phyloP scores from a whole-genome alignment of 2,329 filamentous ascomycete genomes.

The Helicocarpus griseus region DNA sequence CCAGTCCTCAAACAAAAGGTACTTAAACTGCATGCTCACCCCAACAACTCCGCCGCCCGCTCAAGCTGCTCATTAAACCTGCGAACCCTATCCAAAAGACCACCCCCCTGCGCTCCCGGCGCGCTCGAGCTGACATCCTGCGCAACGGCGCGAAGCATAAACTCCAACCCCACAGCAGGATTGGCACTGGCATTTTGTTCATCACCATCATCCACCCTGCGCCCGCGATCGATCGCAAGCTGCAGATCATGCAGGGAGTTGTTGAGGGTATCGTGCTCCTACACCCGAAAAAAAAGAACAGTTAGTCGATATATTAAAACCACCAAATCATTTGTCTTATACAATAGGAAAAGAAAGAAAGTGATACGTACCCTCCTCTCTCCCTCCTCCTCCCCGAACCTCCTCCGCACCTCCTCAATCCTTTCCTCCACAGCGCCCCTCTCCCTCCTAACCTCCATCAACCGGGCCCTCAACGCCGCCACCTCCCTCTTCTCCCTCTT shows the following conservation, averaged over 20 bases:
- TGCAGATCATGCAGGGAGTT: slow-evolving; percentile 34
- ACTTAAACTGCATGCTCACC: too few species aligned
- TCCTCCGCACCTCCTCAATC: slow-evolving; percentile 39
- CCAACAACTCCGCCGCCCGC: slow-evolving; percentile 5
- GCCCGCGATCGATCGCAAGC: slow-evolving; percentile 30
- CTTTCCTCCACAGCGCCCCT: slow-evolving; percentile 41
- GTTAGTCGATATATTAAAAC: slow-evolving; percentile 1
- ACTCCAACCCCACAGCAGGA: slow-evolving; percentile 28
- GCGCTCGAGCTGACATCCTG: slow-evolving; percentile 31
- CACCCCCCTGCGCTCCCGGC: slow-evolving; percentile 31
- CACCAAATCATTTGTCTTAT: background rate
- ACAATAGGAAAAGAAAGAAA: background rate
- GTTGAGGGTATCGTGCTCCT: slow-evolving; percentile 33
- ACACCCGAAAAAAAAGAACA: too few species aligned
- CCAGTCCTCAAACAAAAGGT: background rate
- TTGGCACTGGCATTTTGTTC: slow-evolving; percentile 1
- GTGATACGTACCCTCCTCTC: slow-evolving; percentile 23
- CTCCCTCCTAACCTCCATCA: slow-evolving; percentile 39
- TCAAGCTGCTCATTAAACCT: slow-evolving; percentile 36
- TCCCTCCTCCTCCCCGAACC: slow-evolving; percentile 31
- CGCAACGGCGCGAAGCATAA: slow-evolving; percentile 32
- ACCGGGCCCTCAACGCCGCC: slow-evolving; percentile 36
- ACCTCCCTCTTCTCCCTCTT: slow-evolving; percentile 37
- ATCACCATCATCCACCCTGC: slow-evolving; percentile 15
- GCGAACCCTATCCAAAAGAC: slow-evolving; percentile 31